Evolutionary conservation across 805 yeast genomes (phyloP), one percentile per base, ranked within the genome.

Genomic region (Ogataea pignaliae): DNA sequence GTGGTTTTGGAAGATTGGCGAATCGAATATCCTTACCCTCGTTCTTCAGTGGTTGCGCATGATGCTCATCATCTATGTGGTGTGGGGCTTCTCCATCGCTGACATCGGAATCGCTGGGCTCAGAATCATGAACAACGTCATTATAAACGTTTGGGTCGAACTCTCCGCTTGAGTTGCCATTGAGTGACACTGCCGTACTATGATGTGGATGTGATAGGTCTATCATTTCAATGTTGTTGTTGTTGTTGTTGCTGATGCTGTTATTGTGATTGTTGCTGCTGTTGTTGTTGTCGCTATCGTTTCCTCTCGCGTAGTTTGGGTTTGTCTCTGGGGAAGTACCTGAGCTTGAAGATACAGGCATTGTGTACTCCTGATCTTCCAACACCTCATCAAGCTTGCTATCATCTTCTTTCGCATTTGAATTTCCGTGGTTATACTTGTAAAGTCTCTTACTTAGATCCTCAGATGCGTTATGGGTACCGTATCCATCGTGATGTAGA

Each of bases 1-100:
- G 68, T 0, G 86, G 81, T 34, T 68, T 78, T 0, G 88, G 87
- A 21, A 83, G 65, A 39, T 65, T 66, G 3, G 78, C 89, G 59
- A 84, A 84, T 42, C 71, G 69, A 53, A 84, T 81, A 30, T 73
- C 75, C 34, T 50, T 46, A 6, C 45, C 40, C 15, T 41, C 40
- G 9, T 30, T 41, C 21, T 29, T 40, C 13, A 33, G 35, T 3
- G 33, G 44, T 3, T 14, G 14, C 8, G 41, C 15, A 21, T 12
- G 15, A 17, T 34, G 39, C n/a, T 32, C 31, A 15, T 6, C 36
- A n/a, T 14, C 35, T 21, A 21, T 29, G 32, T 9, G 9, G 11
- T 44, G 39, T 12, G 29, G 15, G 18, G 33, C 38, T 2, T 36
- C 44, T n/a, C 43, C 51, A 18, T 50, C 53, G 12, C 35, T 34